Evolutionary conservation across 192 early-diverging fungal species (phyloP).

Genomic region (Helicostylum pulchrum): DNA sequence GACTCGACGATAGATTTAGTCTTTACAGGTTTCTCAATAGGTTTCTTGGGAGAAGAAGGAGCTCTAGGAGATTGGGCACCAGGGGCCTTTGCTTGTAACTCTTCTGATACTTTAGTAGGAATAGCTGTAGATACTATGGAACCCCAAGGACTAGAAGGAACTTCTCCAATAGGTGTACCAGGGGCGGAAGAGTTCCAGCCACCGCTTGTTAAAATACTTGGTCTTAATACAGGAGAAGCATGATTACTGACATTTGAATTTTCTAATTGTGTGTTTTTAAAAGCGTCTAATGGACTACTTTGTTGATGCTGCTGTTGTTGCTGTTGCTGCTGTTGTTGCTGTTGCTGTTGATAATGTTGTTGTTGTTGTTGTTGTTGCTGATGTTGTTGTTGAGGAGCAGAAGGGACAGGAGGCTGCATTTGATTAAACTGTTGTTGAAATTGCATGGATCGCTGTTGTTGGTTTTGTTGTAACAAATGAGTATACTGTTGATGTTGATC

Average conservation of each 20-base stretch:
- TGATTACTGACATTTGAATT: constrained; percentile 14
- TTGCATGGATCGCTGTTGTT: constrained; percentile 31
- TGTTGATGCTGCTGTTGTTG: constrained; percentile 14
- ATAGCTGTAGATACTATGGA: constrained; percentile 23
- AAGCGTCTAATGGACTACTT: background rate
- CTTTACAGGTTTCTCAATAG: background rate
- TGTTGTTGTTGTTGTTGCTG: too few species aligned
- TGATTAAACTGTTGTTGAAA: constrained; percentile 27
- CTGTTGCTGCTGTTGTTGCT: background rate
- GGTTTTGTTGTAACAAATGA: constrained; percentile 37
- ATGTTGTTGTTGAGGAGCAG: constrained; percentile 2
- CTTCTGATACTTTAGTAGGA: constrained; percentile 32
- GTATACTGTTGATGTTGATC: constrained; percentile 39
- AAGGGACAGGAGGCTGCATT: constrained; percentile 9
- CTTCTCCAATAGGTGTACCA: constrained; percentile 25
- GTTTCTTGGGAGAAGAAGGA: constrained; percentile 19
- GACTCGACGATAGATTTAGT: background rate
- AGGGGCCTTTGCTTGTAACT: constrained; percentile 34
- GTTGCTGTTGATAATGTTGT: background rate
- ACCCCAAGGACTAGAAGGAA: constrained; percentile 36
- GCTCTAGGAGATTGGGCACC: constrained; percentile 38
- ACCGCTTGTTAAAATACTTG: constrained; percentile 15
- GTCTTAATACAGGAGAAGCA: constrained; percentile 24
- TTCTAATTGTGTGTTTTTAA: constrained; percentile 10
- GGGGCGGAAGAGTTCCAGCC: constrained; percentile 17